Conservation (phyloP, 192 early-diverging fungal species). For the Podila epigama region DNA sequence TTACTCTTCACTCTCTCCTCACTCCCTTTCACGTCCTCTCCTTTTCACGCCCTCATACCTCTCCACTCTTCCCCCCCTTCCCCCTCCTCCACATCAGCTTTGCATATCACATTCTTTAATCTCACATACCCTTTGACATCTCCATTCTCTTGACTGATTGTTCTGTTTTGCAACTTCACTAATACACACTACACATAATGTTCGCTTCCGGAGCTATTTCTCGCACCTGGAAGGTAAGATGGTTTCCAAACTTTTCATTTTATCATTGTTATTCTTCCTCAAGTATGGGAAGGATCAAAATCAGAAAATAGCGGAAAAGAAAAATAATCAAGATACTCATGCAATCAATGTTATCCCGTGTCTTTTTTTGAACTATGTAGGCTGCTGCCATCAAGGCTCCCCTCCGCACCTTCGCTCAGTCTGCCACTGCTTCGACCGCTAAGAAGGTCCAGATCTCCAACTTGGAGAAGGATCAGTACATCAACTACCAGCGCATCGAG, state of each 20-base stretch:
- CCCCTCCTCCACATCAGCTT: neutral
- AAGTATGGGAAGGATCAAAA: neutral
- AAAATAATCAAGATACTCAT: neutral
- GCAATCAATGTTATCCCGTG: neutral
- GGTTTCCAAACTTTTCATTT: too few species aligned
- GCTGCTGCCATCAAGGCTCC: slow-evolving; percentile 50
- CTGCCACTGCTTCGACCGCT: slow-evolving; percentile 51
- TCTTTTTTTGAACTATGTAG: neutral
- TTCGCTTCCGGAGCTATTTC: slow-evolving; percentile 47
- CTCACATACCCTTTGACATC: neutral
- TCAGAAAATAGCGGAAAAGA: neutral
- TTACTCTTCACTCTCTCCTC: neutral
- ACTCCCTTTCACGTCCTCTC: slow-evolving; percentile 7
- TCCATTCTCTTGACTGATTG: slow-evolving; percentile 2
- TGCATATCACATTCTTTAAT: neutral
- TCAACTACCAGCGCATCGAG: slow-evolving; percentile 98
- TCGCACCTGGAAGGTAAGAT: slow-evolving; percentile 48
- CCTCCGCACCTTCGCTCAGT: slow-evolving; percentile 63
- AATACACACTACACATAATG: slow-evolving; percentile 36
- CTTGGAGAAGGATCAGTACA: slow-evolving; percentile 91
- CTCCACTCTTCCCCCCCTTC: neutral
- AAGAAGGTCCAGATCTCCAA: slow-evolving; percentile 91
- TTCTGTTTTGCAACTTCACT: neutral
- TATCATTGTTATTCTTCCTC: neutral
- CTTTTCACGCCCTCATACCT: neutral